Base-by-base conservation (phyloP, 2,329 filamentous ascomycete genomes). In the Alternaria alternata region DNA sequence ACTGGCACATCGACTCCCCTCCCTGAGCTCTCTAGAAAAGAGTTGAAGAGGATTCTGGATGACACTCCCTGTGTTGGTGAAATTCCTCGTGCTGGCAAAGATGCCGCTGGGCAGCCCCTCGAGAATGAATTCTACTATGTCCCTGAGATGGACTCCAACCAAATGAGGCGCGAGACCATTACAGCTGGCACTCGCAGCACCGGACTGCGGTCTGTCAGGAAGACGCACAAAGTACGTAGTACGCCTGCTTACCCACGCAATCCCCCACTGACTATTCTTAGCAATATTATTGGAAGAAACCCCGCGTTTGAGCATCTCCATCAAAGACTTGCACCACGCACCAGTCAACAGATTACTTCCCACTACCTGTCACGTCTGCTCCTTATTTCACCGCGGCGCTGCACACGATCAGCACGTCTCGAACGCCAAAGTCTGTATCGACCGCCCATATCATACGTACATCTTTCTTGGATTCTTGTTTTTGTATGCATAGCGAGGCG, bases 61-160 rank as follows among this genome's bases (percentile, higher is more conserved):
- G 82, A 83, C 24, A 91, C 92, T 6, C 79, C 86, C 8, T 97
- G 93, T 75, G 89, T 98, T 64, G 95, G 95, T 47, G 90, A 95
- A 77, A 97, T 99, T 70, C 85, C 86, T 52, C 90, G 95, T 39
- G 90, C 94, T 77, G 95, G 95, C 75, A 99, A 98, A 79, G 95
- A 99, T 75, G 95, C 95, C 5, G 94, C 95, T 0, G 95, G 95
- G 68, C 95, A 97, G 81, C 82, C 90, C 7, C 86, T 99, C 1
- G 94, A 99, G 83, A 96, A 92, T 82, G 94, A 99, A 78, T 98
- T 96, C 78, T 98, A 98, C 80, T 99, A 99, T 74, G 85, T 97
- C 7, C 91, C 94, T 0, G 94, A 98, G 78, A 85, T 88, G 72
- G 95, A 99, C 75, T 83, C 85, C 3, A 93, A 98, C 74, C 86